Evolutionary conservation across 2,329 filamentous ascomycete species (phyloP).

Genomic region (Cordyceps cicadae): DNA sequence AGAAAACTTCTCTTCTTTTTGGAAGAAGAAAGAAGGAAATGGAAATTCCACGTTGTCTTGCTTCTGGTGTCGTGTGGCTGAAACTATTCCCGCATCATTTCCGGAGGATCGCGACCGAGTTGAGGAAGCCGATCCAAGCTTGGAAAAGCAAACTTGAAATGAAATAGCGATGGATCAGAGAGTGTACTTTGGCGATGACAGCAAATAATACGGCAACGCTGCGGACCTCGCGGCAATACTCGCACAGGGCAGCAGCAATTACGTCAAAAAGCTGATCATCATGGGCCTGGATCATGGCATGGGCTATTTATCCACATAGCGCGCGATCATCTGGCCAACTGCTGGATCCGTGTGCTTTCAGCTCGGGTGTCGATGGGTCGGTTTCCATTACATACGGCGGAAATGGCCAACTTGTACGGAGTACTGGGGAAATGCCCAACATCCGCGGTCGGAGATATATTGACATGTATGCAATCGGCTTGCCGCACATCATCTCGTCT

Average conservation of each 20-base stretch:
- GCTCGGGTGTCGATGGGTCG: background rate
- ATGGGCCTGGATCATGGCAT: background rate
- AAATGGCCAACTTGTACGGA: background rate
- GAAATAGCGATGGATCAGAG: background rate
- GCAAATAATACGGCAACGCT: background rate
- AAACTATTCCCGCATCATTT: slow-evolving; percentile 1
- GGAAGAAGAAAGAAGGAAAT: too few species aligned
- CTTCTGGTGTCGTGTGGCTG: background rate
- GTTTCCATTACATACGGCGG: background rate
- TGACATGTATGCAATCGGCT: background rate
- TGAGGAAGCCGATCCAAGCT: background rate
- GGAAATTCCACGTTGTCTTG: background rate
- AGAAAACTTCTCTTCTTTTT: too few species aligned
- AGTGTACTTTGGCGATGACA: background rate
- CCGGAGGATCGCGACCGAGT: background rate
- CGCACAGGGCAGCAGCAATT: background rate
- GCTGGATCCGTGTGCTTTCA: background rate
- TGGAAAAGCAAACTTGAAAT: background rate
- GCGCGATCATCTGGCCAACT: background rate
- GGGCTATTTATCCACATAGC: background rate
- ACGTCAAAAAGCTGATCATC: background rate
- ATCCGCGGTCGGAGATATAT: background rate
- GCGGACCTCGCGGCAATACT: background rate
- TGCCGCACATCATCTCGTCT: background rate
- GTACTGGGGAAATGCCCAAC: background rate